Conservation (phyloP, 192 early-diverging fungal species). For the Jimgerdemannia flammicorona region DNA sequence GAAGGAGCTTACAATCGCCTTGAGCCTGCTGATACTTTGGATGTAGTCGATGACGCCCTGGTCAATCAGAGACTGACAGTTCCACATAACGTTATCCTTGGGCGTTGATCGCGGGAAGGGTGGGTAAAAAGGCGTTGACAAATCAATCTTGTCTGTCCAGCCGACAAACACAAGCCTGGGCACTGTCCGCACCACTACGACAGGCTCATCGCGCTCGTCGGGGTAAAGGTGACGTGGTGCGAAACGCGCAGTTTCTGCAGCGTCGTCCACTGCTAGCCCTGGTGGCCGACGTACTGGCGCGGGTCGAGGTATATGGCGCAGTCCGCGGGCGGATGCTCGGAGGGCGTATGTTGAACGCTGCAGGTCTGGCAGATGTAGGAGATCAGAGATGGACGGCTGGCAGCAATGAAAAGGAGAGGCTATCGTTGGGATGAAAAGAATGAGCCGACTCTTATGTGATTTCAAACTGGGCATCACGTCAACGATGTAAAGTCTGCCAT, state of each 20-base stretch:
- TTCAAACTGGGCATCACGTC: no score
- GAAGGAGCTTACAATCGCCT: slow-evolving; percentile 18
- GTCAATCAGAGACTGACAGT: slow-evolving; percentile 29
- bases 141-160: neutral
- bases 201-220: no score
- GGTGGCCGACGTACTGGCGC: slow-evolving; percentile 18
- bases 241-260: slow-evolving; percentile 10
- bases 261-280: slow-evolving; percentile 26
- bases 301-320: slow-evolving; percentile 30
- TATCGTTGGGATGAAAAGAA: no score
- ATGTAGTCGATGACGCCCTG: slow-evolving; percentile 19
- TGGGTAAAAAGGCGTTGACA: no score
- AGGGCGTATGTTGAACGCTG: slow-evolving; percentile 7
- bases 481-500: no score
- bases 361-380: slow-evolving; percentile 22
- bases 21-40: slow-evolving; percentile 18
- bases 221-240: no score
- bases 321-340: slow-evolving; percentile 3
- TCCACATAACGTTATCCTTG: slow-evolving; percentile 27
- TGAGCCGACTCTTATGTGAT: no score
- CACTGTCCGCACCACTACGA: slow-evolving; percentile 19
- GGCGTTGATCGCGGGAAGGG: neutral
- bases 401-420: no score
- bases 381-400: no score
- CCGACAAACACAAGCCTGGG: slow-evolving; percentile 12